Evolutionary conservation across 2,329 filamentous ascomycete species (phyloP).

Genomic region (Arthroderma sp.): DNA sequence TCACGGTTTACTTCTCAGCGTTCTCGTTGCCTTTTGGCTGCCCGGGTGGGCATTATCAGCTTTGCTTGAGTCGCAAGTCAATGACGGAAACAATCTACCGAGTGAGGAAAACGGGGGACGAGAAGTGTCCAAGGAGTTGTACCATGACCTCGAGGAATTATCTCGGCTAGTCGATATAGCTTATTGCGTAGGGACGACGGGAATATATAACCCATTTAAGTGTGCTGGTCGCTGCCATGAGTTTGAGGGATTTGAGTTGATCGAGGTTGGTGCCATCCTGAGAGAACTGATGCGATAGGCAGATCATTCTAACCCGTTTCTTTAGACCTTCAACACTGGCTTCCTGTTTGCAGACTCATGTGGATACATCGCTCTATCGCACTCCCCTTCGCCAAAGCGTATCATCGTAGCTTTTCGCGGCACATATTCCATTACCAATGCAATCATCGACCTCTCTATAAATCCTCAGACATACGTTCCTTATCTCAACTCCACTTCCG

Average conservation of each 20-base stretch:
- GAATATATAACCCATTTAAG: slow-evolving; percentile 67
- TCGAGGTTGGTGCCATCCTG: slow-evolving; percentile 38
- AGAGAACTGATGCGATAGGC: neutral
- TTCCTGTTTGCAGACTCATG: slow-evolving; percentile 77
- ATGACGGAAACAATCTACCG: neutral
- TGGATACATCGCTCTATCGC: slow-evolving; percentile 85
- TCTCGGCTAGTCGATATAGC: slow-evolving; percentile 87
- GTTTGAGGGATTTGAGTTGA: slow-evolving; percentile 65
- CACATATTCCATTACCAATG: slow-evolving; percentile 87
- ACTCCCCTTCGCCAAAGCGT: slow-evolving; percentile 43
- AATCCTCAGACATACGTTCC: slow-evolving; percentile 82
- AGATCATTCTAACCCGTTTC: neutral
- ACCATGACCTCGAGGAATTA: slow-evolving; percentile 70
- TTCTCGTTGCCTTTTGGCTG: too few species aligned
- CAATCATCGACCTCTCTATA: slow-evolving; percentile 78
- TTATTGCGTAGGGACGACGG: slow-evolving; percentile 80
- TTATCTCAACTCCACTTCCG: slow-evolving; percentile 42
- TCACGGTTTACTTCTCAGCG: too few species aligned
- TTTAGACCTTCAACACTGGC: slow-evolving; percentile 75
- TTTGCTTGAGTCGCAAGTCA: neutral
- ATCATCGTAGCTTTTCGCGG: slow-evolving; percentile 86
- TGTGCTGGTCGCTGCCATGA: slow-evolving; percentile 77
- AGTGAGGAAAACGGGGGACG: neutral
- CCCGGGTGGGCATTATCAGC: neutral
- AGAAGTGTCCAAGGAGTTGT: slow-evolving; percentile 50